Evolutionary conservation across 192 early-diverging fungal species (phyloP).

Genomic region (Coemansia sp.): DNA sequence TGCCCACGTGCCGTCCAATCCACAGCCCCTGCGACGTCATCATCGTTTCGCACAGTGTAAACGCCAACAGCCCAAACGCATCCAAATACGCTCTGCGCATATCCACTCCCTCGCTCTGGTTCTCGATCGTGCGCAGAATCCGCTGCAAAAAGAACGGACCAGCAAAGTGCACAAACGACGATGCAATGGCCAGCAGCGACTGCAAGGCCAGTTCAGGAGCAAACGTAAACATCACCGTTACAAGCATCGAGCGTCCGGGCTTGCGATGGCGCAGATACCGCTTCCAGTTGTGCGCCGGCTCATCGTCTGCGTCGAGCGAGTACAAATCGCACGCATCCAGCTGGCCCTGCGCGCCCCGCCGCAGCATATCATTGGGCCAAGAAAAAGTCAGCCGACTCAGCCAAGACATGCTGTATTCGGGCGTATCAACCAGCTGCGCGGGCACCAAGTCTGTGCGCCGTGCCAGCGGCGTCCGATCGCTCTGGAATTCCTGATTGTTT

Average conservation of each 20-base stretch:
- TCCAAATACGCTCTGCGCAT: slow-evolving; percentile 56
- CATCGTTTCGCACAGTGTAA: slow-evolving; percentile 42
- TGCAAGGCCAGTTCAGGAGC: slow-evolving; percentile 51
- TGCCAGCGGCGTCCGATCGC: slow-evolving; percentile 24
- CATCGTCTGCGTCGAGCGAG: slow-evolving; percentile 54
- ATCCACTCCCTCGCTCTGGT: slow-evolving; percentile 18
- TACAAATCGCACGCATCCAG: slow-evolving; percentile 64
- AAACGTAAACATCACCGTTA: slow-evolving; percentile 40
- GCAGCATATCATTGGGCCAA: slow-evolving; percentile 63
- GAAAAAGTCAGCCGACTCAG: slow-evolving; percentile 50
- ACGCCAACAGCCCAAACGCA: slow-evolving; percentile 60
- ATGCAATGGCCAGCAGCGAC: slow-evolving; percentile 24
- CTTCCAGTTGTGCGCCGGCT: slow-evolving; percentile 44
- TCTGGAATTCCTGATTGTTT: not conserved
- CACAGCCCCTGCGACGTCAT: slow-evolving; percentile 59
- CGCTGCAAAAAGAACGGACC: slow-evolving; percentile 62
- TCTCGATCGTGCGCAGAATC: slow-evolving; percentile 59
- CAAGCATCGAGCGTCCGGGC: slow-evolving; percentile 31
- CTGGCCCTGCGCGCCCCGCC: slow-evolving; percentile 52
- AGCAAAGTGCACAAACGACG: slow-evolving; percentile 41
- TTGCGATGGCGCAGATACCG: slow-evolving; percentile 26
- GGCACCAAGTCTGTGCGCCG: slow-evolving; percentile 14
- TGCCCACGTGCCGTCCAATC: slow-evolving; percentile 63
- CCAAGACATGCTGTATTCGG: slow-evolving; percentile 33
- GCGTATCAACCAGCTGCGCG: slow-evolving; percentile 25